Base-by-base conservation (phyloP, 2,329 filamentous ascomycete genomes). In the Venturia nashicola region DNA sequence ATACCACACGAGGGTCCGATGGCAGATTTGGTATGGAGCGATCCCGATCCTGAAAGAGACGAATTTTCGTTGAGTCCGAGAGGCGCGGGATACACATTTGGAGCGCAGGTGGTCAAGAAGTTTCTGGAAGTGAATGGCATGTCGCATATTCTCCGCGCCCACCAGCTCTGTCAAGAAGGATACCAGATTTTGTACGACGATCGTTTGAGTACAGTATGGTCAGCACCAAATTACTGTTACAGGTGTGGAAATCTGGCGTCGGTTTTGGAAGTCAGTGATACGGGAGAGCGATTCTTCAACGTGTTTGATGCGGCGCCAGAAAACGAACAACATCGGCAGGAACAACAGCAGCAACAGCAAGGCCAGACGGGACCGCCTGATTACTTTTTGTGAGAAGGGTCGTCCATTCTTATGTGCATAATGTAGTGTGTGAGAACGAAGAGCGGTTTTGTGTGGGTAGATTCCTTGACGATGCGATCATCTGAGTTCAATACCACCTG, bases 1-100 rank as follows among this genome's bases (percentile, higher is more conserved):
- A 99, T 99, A 66, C 94, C 94, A 5, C 94, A 99, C 77, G 94
- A 99, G 77, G 94, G 94, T 0, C 94, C 94, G 42, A 99, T 99
- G 94, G 94, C 94, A n/a, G 94, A 99, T 75, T 80, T 99, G 5
- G 94, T 99, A 40, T 99, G 94, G 94, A 96, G 91, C 23, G 94
- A 99, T 74, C 94, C 94, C 0, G 94, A 99, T 73, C 88, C 90
- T n/a, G 94, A 99, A 70, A 85, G 92, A 65, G 94, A 99, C 76
- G 94, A 99, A 75, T 99, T 99, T 76, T 95, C 90, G 7, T 83
- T 99, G 18, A 95, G 90, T 8, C 94, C 94, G 2, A 84, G 94
- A 67, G 94, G 94, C 54, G 94, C 94, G 23, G 94, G 94, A 32
- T 99, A 99, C 75, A 97, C 93, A 0, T 99, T 99, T 73, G 94